Evolutionary conservation across 163 green algal genomes (phyloP).

Genomic region (Coccomyxa subellipsoidea): DNA sequence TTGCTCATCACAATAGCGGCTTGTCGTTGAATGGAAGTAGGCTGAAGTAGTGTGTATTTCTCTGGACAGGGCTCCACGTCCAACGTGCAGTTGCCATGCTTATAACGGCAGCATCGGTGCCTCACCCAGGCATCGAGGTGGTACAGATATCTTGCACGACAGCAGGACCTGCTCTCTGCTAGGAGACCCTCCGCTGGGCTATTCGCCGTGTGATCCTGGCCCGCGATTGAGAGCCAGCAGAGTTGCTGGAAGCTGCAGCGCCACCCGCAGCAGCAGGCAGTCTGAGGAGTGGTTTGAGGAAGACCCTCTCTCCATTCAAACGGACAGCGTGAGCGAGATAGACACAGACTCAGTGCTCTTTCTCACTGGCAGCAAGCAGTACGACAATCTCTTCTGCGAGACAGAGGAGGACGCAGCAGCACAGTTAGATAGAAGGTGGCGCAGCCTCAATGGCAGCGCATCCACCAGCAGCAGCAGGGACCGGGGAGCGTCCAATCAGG

Average conservation of each 20-base stretch:
- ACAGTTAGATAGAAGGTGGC: neutral
- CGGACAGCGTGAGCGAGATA: neutral
- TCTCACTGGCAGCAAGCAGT: neutral
- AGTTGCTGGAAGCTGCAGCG: neutral
- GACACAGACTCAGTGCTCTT: neutral
- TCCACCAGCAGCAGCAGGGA: constrained; percentile 2
- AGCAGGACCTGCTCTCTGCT: neutral
- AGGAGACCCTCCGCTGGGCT: neutral
- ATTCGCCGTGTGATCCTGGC: neutral
- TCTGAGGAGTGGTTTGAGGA: neutral
- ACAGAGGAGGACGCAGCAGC: neutral
- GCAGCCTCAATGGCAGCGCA: neutral
- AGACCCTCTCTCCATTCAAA: neutral
- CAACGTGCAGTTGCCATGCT: neutral
- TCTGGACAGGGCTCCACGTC: neutral
- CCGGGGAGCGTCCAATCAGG: neutral
- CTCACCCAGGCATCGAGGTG: neutral
- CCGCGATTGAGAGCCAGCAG: neutral
- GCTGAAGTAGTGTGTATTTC: neutral
- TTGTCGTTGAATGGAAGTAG: neutral
- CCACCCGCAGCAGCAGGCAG: neutral
- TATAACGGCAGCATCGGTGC: neutral
- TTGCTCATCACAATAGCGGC: too few relatives aligned
- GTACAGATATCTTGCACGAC: neutral
- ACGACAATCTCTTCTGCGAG: neutral